These are phyloP conservation scores for Trichoderma gracile DNA, from an alignment of 2,329 filamentous ascomycete genomes.

Conservation along the genomic window DNA sequence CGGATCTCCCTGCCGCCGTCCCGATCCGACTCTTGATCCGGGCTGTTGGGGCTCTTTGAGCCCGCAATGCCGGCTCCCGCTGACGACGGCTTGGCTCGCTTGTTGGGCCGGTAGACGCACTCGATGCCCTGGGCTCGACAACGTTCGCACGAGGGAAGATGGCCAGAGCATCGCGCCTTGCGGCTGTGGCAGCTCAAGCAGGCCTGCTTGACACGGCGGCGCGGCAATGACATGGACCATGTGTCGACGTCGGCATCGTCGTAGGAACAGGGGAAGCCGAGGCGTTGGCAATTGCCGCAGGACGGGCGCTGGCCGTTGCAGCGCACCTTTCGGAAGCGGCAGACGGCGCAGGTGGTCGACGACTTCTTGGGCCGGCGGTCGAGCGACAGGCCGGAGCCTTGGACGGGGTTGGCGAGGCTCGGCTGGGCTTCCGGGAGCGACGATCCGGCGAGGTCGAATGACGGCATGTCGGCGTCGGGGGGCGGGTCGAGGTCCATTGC, in stretches of 20 bases:
- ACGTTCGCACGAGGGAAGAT: constrained; percentile 55
- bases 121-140: constrained; percentile 54
- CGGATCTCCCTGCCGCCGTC: constrained; percentile 11
- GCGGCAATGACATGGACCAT: constrained; percentile 49
- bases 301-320: constrained; percentile 56
- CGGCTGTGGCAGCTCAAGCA: constrained; percentile 60
- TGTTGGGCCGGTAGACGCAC: constrained; percentile 56
- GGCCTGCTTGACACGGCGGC: constrained; percentile 57
- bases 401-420: neutral
- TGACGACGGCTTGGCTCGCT: constrained; percentile 39
- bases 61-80: constrained; percentile 26
- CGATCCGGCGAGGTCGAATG: constrained; percentile 10
- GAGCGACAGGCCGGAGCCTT: constrained; percentile 25
- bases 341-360: constrained; percentile 55
- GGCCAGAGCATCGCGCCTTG: constrained; percentile 61
- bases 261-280: constrained; percentile 60
- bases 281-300: constrained; percentile 60
- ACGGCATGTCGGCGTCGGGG: constrained; percentile 13
- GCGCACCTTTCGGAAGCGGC: constrained; percentile 58
- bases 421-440: constrained; percentile 21
- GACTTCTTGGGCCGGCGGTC: constrained; percentile 45
- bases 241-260: constrained; percentile 49
- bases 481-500: constrained; percentile 20
- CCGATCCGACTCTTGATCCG: constrained; percentile 38
- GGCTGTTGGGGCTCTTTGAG: constrained; percentile 37